phyloP scores from a whole-genome alignment of 192 early-diverging fungal species.

The Coemansia sp. region DNA sequence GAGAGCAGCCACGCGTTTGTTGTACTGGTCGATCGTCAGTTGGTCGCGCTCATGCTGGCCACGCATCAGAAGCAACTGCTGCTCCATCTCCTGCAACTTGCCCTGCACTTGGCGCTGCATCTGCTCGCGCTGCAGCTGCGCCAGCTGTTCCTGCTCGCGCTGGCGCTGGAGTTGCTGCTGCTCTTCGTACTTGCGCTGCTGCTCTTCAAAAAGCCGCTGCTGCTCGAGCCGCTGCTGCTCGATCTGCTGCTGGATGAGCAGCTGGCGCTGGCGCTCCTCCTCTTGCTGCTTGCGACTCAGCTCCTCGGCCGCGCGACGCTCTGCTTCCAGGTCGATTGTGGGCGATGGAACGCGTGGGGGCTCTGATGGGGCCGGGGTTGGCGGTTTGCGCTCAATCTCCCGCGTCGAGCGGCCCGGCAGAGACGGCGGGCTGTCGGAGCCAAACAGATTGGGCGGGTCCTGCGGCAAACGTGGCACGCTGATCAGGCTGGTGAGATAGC shows the following conservation, averaged over 20 bases:
- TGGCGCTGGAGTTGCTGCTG: conserved; percentile 71
- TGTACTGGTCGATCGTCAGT: conserved; percentile 82
- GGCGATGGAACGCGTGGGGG: conserved; percentile 50
- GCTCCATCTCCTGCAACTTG: conserved; percentile 72
- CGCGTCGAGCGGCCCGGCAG: conserved; percentile 53
- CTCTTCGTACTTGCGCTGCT: conserved; percentile 73
- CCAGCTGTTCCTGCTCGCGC: conserved; percentile 65
- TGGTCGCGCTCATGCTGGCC: conserved; percentile 81
- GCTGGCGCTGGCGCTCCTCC: conserved; percentile 55
- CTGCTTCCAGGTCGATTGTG: conserved; percentile 61
- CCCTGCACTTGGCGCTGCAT: conserved; percentile 76
- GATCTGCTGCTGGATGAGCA: conserved; percentile 52
- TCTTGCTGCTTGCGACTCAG: conserved; percentile 65
- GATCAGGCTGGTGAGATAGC: conserved; percentile 92
- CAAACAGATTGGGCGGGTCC: conserved; percentile 80
- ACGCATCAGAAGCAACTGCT: conserved; percentile 72
- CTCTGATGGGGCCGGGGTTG: conserved; percentile 46
- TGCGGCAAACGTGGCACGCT: conserved; percentile 79
- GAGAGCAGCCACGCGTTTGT: conserved; percentile 73
- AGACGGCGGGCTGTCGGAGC: conserved; percentile 61
- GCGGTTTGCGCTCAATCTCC: conserved; percentile 15
- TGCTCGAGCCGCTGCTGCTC: conserved; percentile 57
- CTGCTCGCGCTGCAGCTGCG: conserved; percentile 76
- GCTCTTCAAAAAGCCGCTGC: conserved; percentile 63
- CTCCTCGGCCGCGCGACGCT: conserved; percentile 57